These are phyloP conservation scores for Avena atlantica DNA, from an alignment of 176 grass and related monocot species.

Conservation along the genomic window DNA sequence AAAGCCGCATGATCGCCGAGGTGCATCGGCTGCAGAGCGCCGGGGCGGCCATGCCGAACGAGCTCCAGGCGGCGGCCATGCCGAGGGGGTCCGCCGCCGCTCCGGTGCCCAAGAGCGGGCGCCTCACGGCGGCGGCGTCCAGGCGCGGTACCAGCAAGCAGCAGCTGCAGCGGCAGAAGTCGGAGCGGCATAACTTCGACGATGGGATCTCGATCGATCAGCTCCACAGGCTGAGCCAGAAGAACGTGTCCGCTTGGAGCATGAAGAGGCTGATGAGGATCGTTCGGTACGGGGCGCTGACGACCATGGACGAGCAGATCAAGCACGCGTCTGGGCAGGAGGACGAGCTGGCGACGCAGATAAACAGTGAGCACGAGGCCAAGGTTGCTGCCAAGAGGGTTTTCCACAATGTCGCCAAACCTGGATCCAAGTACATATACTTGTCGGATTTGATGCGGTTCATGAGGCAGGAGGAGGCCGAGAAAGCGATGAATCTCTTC, in stretches of 20 bases:
- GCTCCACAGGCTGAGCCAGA: slow-evolving; percentile 87
- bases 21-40: slow-evolving; percentile 79
- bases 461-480: slow-evolving; percentile 83
- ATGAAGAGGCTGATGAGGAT: slow-evolving; percentile 97
- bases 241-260: slow-evolving; percentile 95
- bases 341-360: slow-evolving; percentile 73
- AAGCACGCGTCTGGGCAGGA: slow-evolving; percentile 43
- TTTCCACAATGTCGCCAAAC: slow-evolving; percentile 80
- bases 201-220: slow-evolving; percentile 84
- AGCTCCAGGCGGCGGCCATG: slow-evolving; percentile 54
- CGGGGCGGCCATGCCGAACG: slow-evolving; percentile 64
- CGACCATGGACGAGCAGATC: slow-evolving; percentile 79
- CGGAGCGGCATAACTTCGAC: slow-evolving; percentile 41
- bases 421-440: slow-evolving; percentile 90
- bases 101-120: slow-evolving; percentile 47
- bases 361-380: slow-evolving; percentile 87
- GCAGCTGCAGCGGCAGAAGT: slow-evolving; percentile 62
- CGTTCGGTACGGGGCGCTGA: slow-evolving; percentile 76
- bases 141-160: slow-evolving; percentile 46
- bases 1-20: slow-evolving; percentile 74
- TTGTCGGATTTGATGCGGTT: slow-evolving; percentile 78
- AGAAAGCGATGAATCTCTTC: slow-evolving; percentile 80
- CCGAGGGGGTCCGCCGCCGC: slow-evolving; percentile 35
- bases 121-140: slow-evolving; percentile 39
- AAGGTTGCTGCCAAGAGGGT: slow-evolving; percentile 91